Conservation (phyloP, 2,329 filamentous ascomycete species). For the Chalaropsis ovoidea region DNA sequence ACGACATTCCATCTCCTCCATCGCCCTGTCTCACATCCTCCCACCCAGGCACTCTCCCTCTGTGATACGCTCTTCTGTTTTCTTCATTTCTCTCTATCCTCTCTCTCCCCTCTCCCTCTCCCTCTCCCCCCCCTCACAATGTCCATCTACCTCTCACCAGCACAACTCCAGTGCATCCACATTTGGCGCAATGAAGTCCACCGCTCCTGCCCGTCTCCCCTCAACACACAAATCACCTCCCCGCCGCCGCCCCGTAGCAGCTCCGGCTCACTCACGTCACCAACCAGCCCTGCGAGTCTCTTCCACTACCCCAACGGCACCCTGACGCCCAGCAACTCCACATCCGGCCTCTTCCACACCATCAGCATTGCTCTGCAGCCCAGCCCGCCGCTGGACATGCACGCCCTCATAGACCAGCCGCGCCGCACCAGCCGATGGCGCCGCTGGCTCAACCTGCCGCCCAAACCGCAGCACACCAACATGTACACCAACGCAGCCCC, state of each 20-base stretch:
- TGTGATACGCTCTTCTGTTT: background rate
- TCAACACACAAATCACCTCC: constrained; percentile 30
- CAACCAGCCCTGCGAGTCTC: constrained; percentile 28
- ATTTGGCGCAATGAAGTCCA: constrained; percentile 44
- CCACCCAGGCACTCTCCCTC: background rate
- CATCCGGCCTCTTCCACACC: constrained; percentile 30
- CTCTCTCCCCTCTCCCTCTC: background rate
- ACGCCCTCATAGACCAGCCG: constrained; percentile 27
- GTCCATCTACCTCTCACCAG: constrained; percentile 24
- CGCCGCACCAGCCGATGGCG: constrained; percentile 25
- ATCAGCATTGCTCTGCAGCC: constrained; percentile 28
- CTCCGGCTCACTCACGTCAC: constrained; percentile 30
- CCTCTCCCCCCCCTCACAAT: constrained; percentile 7
- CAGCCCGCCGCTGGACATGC: constrained; percentile 28
- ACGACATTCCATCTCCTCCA: background rate
- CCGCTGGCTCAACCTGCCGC: constrained; percentile 26
- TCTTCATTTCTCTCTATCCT: background rate
- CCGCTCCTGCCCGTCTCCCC: constrained; percentile 31
- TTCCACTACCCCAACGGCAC: constrained; percentile 25
- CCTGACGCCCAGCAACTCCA: constrained; percentile 26
- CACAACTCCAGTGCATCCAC: constrained; percentile 37
- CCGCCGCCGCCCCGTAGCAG: constrained; percentile 32
- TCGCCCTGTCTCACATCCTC: background rate
- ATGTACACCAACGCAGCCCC: constrained; percentile 26
- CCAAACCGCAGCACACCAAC: constrained; percentile 25